A percentile compares a stretch with the other conserved stretches of the same genome.
phyloP scores from a whole-genome alignment of 768 basidiomycete species.

The Podaxis carcinomalis region DNA sequence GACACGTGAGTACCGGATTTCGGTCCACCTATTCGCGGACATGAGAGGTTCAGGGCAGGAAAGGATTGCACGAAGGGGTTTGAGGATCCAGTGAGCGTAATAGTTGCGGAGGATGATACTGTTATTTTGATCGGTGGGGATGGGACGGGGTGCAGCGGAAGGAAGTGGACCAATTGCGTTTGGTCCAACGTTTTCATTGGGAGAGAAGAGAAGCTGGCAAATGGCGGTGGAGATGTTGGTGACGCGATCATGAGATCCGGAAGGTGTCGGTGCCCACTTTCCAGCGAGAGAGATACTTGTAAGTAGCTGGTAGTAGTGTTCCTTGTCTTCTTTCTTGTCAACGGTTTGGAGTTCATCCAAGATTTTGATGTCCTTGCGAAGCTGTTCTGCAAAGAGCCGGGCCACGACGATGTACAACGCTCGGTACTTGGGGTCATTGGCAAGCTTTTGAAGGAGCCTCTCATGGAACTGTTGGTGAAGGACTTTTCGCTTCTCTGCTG shows the following conservation, averaged over 20 bases:
- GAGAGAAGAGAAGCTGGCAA: conserved; percentile 43
- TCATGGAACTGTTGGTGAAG: conserved; percentile 25
- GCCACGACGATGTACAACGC: conserved; percentile 63
- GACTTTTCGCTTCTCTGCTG: conserved; percentile 21
- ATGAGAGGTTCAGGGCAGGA: conserved; percentile 58
- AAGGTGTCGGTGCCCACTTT: conserved; percentile 71
- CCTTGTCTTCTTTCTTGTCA: conserved; percentile 22
- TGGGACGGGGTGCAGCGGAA: neutral
- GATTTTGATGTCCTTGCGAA: conserved; percentile 43
- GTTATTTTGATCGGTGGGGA: conserved; percentile 23
- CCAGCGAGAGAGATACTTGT: conserved; percentile 50
- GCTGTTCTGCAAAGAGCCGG: conserved; percentile 51
- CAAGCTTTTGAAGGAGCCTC: conserved; percentile 36
- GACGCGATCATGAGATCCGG: conserved; percentile 53
- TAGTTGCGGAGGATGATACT: conserved; percentile 46
- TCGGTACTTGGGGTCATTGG: conserved; percentile 42
- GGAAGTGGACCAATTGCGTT: conserved; percentile 21
- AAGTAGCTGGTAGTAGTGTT: conserved; percentile 22
- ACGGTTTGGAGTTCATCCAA: conserved; percentile 34
- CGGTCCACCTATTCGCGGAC: conserved; percentile 53
- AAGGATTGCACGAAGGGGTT: conserved; percentile 44
- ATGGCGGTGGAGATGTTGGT: conserved; percentile 68
- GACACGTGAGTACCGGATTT: conserved; percentile 56
- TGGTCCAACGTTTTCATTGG: conserved; percentile 23
- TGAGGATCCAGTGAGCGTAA: conserved; percentile 57